Conservation (phyloP, 23 red algal species). For the Agarophyton chilense region DNA sequence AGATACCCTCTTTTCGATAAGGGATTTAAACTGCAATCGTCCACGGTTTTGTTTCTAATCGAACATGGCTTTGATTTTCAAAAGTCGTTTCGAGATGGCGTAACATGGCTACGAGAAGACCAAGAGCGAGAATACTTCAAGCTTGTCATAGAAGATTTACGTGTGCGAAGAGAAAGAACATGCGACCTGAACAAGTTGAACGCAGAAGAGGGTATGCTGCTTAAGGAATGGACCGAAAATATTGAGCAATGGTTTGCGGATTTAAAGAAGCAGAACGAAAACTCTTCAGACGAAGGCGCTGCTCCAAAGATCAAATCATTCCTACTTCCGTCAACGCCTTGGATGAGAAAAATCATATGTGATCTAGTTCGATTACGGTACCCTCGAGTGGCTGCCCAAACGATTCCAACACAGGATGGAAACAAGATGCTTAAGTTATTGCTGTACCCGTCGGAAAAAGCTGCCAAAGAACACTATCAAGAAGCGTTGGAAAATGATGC, state of each 20-base stretch:
- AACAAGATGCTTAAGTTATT: slow-evolving; percentile 32
- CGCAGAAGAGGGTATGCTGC: slow-evolving; percentile 21
- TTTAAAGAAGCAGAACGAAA: neutral
- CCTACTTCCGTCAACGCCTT: slow-evolving; percentile 10
- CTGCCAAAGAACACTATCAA: slow-evolving; percentile 19
- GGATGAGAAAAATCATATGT: slow-evolving; percentile 50
- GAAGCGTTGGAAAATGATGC: slow-evolving; percentile 11
- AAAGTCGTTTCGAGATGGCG: slow-evolving; percentile 38
- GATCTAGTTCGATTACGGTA: slow-evolving; percentile 40
- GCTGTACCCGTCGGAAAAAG: neutral
- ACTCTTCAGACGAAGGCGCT: neutral
- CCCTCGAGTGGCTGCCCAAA: slow-evolving; percentile 29
- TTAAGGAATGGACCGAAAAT: slow-evolving; percentile 36
- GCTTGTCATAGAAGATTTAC: slow-evolving; percentile 8
- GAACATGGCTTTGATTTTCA: slow-evolving; percentile 68
- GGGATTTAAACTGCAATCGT: slow-evolving; percentile 43
- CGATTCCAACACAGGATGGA: slow-evolving; percentile 27
- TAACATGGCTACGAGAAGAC: slow-evolving; percentile 55
- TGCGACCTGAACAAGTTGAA: neutral
- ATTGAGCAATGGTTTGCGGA: slow-evolving; percentile 14
- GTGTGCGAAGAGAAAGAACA: neutral
- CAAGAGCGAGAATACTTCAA: slow-evolving; percentile 21
- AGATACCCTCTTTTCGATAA: slow-evolving; percentile 52
- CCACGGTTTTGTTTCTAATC: slow-evolving; percentile 41
- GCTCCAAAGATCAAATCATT: slow-evolving; percentile 31